Evolutionary conservation across 805 yeast genomes (phyloP), one percentile per base, ranked within the genome.

Genomic region (Saturnispora zaruensis): DNA sequence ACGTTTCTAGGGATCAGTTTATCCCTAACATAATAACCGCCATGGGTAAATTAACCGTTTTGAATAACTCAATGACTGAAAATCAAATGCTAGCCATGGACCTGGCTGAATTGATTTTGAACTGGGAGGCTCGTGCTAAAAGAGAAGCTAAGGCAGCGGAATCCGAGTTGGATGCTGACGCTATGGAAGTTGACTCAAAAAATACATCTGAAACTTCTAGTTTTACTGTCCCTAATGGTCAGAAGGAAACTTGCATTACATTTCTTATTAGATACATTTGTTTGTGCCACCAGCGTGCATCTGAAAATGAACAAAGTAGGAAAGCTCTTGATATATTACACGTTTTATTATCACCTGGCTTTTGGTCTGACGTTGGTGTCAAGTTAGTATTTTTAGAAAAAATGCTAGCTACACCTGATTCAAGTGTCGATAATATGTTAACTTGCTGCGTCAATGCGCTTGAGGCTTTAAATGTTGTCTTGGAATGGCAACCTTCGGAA

Each of bases 331-430:
- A 79, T n/a, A 81, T 89, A 9, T 69, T 93, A 44, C 82, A 85
- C 48, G 82, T 80, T 48, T 70, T 91, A 13, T 69, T 90, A 50
- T 80, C 87, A 8, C 80, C 86, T 3, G 75, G 75, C 0, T 79
- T 78, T 53, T 91, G 98, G 98, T 75, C 87, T 0, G 96, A 88
- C 56, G 95, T 88, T 6, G 77, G 82, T n/a, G 89, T 93, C 18
- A 87, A 87, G 58, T 71, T 93, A 32, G 77, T 83, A 1, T 89
- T 87, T 65, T 93, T 93, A 61, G 99, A 93, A 57, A 81, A 93
- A 54, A 87, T 89, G 59, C 68, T 93, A 48, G 79, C 86, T 18
- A 81, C 87, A 28, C 81, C 87, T 50, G 96, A 91, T 55, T 70
- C 85, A 51, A 78, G 76, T 34, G 76, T 88, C 13, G 75, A 80